Base-by-base conservation (phyloP, 805 yeast genomes). In the Ogataea glucozyma region DNA sequence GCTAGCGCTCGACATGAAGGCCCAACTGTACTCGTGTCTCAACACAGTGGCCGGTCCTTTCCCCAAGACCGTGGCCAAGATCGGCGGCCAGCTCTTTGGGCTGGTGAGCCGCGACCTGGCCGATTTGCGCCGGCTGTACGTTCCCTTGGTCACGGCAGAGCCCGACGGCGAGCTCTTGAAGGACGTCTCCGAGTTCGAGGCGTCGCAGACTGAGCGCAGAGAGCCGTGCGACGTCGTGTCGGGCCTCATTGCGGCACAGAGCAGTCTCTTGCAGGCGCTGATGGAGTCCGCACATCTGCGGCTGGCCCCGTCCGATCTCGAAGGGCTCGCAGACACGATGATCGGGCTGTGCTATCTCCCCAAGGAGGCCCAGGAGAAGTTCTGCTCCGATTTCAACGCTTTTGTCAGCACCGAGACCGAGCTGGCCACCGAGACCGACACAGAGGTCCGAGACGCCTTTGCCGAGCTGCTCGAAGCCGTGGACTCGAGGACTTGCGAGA, bases 341-440 rank as follows among this genome's bases (percentile, higher is more conserved):
- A 49, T 70, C 1, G 50, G 52, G 3, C 59, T 76, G 7, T 61
- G 79, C 5, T 54, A 62, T 9, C 53, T 82, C 10, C 71, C 83
- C 2, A 44, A 54, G 1, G 72, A 68, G 4, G 61, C 67, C 0
- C 60, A 66, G 22, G 74, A 70, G 26, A 73, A 72, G 4, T 86
- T 83, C 72, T 59, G 62, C 3, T 69, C 66, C 2, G 90, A 89
- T 56, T 75, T 80, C 56, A 88, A 89, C 55, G 64, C 61, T 3
- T 88, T 79, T 60, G 85, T 88, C 5, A 76, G 89, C 2, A 83
- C 79, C 26, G 89, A 86, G 43, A 72, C 87, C 2, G 96, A 88
- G 1, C 70, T 89, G 23, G 66, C 82, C 0, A 66, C 81, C 0
- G 76, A 75, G 4, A 62, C 64, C 12, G 41, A 34, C 6, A 32